phyloP scores from a whole-genome alignment of 768 basidiomycete species.

The Boletellus ananas region DNA sequence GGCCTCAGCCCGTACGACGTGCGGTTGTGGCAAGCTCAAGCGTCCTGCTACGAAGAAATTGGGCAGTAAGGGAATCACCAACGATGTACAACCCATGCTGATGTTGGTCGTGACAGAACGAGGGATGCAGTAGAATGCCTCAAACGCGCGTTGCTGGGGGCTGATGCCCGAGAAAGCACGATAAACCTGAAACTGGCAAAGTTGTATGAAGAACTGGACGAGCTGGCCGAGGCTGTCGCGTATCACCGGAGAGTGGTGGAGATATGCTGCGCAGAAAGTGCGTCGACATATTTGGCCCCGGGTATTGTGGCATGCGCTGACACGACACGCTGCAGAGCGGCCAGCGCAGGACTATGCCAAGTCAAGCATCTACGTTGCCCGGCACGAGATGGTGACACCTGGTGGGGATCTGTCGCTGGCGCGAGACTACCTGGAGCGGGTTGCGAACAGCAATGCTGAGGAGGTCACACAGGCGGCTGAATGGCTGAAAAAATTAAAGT shows the following conservation, averaged over 20 bases:
- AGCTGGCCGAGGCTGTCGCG: constrained; percentile 63
- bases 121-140: constrained; percentile 90
- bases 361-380: constrained; percentile 82
- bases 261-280: constrained; percentile 52
- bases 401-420: constrained; percentile 70
- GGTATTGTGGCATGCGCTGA: constrained; percentile 6
- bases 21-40: constrained; percentile 93
- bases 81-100: not conserved
- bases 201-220: constrained; percentile 63
- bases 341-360: constrained; percentile 76
- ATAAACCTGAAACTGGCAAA: constrained; percentile 73
- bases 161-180: constrained; percentile 70
- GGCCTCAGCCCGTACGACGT: constrained; percentile 83
- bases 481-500: constrained; percentile 57
- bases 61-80: constrained; percentile 52
- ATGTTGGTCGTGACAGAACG: constrained; percentile 43
- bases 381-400: constrained; percentile 62
- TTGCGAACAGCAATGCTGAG: constrained; percentile 77
- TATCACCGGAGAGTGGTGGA: constrained; percentile 82
- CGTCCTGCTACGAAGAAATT: constrained; percentile 90
- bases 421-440: constrained; percentile 64
- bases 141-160: constrained; percentile 82
- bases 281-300: constrained; percentile 1
- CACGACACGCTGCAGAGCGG: constrained; percentile 39
- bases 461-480: constrained; percentile 75